These are phyloP conservation scores for Pythium dissotocum DNA, from an alignment of 352 stramenopile genomes.

Conservation along the genomic window DNA sequence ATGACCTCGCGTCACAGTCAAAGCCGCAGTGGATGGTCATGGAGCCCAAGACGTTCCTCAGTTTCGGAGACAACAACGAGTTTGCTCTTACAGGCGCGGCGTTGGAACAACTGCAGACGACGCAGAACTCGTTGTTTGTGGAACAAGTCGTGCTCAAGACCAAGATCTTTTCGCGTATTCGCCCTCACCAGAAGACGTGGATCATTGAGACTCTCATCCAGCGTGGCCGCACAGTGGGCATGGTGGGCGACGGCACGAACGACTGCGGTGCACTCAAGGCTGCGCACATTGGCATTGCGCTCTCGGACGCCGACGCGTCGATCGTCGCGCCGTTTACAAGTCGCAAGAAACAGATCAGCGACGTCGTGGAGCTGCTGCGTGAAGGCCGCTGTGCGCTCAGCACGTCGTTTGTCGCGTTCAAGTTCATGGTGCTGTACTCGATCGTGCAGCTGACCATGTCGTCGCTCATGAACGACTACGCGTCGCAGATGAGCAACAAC, in stretches of 20 bases:
- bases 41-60: conserved; percentile 49
- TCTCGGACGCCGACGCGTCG: conserved; percentile 89
- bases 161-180: conserved; percentile 75
- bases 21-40: conserved; percentile 35
- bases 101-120: conserved; percentile 43
- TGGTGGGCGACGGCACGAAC: conserved; percentile 82
- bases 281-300: conserved; percentile 88
- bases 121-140: conserved; percentile 40
- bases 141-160: conserved; percentile 53
- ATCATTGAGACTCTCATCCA: conserved; percentile 71
- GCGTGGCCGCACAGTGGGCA: conserved; percentile 53
- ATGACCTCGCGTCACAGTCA: conserved; percentile 43
- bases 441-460: conserved; percentile 83
- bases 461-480: conserved; percentile 59
- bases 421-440: conserved; percentile 93
- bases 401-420: conserved; percentile 88
- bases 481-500: conserved; percentile 73
- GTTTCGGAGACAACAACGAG: conserved; percentile 55
- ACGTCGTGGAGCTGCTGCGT: conserved; percentile 80
- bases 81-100: conserved; percentile 69
- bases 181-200: conserved; percentile 81
- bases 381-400: conserved; percentile 90
- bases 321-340: conserved; percentile 92
- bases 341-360: conserved; percentile 76
- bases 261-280: conserved; percentile 91